Evolutionary conservation across 176 grass and related monocot genomes (phyloP).

Genomic region (Cenchrus fungigraminus): DNA sequence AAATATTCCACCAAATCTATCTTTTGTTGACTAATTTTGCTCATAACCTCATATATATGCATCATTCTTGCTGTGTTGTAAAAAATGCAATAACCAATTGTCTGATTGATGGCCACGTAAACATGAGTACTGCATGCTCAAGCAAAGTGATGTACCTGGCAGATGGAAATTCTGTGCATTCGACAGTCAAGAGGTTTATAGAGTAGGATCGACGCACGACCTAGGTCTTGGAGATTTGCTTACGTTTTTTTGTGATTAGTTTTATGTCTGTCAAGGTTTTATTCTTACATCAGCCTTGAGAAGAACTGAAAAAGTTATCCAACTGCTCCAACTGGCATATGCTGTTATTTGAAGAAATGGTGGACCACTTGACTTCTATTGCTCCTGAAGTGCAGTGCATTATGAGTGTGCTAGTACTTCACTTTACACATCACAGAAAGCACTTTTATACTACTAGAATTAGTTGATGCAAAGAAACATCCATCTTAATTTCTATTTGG

Average conservation of each 20-base stretch:
- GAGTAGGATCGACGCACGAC: conserved; percentile 2
- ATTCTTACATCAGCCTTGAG: neutral
- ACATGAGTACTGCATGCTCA: neutral
- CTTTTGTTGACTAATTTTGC: neutral
- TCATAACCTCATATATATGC: neutral
- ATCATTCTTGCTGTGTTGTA: conserved; percentile 20
- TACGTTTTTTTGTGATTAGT: conserved; percentile 6
- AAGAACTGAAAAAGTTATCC: conserved; percentile 4
- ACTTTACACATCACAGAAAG: conserved; percentile 11
- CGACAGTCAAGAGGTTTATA: conserved; percentile 5
- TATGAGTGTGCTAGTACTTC: neutral
- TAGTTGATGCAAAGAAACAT: neutral
- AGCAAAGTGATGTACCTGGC: neutral
- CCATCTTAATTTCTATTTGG: conserved; percentile 9
- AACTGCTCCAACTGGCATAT: conserved; percentile 6
- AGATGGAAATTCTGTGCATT: neutral
- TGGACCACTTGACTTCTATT: neutral
- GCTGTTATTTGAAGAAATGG: conserved; percentile 31
- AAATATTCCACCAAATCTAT: neutral
- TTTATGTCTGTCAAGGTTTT: conserved; percentile 10
- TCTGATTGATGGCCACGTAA: neutral
- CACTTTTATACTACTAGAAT: neutral
- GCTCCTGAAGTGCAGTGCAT: conserved; percentile 10
- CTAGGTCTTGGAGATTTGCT: neutral
- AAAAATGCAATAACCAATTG: conserved; percentile 14